Evolutionary conservation across 805 yeast species (phyloP).

Genomic region (Candida broadrunensis): DNA sequence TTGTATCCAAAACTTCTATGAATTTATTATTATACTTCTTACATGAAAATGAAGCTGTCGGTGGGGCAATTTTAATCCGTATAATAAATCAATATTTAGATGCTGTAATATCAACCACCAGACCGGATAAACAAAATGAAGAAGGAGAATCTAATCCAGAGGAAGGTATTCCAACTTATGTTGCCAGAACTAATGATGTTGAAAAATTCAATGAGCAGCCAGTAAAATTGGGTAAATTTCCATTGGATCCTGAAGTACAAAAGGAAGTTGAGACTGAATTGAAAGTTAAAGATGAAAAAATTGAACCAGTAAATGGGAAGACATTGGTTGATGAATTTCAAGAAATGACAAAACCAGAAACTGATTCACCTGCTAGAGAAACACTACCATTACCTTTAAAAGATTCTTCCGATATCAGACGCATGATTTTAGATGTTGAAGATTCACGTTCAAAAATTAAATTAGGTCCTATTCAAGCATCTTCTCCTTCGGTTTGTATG

Average conservation of each 20-base stretch:
- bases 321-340: constrained; percentile 39
- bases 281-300: constrained; percentile 66
- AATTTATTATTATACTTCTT: constrained; percentile 81
- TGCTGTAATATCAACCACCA: constrained; percentile 41
- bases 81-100: constrained; percentile 81
- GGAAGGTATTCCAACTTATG: constrained; percentile 51
- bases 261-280: constrained; percentile 84
- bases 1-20: constrained; percentile 78
- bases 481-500: constrained; percentile 94
- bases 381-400: constrained; percentile 82
- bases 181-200: constrained; percentile 43
- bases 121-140: constrained; percentile 38
- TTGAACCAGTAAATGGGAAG: constrained; percentile 31
- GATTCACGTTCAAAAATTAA: constrained; percentile 77
- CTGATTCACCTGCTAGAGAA: constrained; percentile 72
- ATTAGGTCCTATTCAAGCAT: constrained; percentile 64
- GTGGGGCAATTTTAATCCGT: constrained; percentile 85
- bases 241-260: constrained; percentile 79
- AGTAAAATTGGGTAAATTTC: constrained; percentile 79
- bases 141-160: constrained; percentile 49
- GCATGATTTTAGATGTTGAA: constrained; percentile 73
- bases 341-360: constrained; percentile 47
- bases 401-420: constrained; percentile 73
- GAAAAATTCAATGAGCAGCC: constrained; percentile 67
- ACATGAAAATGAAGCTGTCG: constrained; percentile 88